Conservation (phyloP, 352 stramenopile species). For the Globisporangium recalcitrans region DNA sequence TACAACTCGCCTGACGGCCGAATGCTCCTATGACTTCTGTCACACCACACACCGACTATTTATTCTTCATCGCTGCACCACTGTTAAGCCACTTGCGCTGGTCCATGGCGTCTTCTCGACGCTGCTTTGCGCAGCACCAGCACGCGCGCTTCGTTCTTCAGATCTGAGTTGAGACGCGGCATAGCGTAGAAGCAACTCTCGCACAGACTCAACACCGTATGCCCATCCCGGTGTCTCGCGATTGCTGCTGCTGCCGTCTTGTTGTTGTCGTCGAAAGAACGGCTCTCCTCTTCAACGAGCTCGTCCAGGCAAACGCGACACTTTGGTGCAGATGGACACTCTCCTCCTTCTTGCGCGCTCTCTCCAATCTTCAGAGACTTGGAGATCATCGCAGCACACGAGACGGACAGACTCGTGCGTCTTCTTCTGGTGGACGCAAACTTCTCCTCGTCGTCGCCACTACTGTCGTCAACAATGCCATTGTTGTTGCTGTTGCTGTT, state of each 20-base stretch:
- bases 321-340: neutral
- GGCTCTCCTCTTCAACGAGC: neutral
- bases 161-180: neutral
- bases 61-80: neutral
- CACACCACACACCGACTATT: neutral
- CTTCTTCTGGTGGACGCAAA: neutral
- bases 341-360: neutral
- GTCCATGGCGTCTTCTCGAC: neutral
- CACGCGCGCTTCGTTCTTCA: neutral
- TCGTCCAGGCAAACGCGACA: constrained; percentile 6
- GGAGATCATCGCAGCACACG: neutral
- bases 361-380: neutral
- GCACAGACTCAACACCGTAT: neutral
- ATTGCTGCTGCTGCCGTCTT: neutral
- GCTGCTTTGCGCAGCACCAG: constrained; percentile 4
- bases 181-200: constrained; percentile 6
- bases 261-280: neutral
- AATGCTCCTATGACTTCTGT: neutral
- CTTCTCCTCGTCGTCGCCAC: neutral
- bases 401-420: constrained; percentile 3
- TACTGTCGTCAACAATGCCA: neutral
- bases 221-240: neutral
- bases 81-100: neutral
- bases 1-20: too few relatives aligned
- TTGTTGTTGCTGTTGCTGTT: constrained; percentile 1